Evolutionary conservation across 2,329 filamentous ascomycete species (phyloP).

Genomic region (Ceratocystiopsis brevicomis): DNA sequence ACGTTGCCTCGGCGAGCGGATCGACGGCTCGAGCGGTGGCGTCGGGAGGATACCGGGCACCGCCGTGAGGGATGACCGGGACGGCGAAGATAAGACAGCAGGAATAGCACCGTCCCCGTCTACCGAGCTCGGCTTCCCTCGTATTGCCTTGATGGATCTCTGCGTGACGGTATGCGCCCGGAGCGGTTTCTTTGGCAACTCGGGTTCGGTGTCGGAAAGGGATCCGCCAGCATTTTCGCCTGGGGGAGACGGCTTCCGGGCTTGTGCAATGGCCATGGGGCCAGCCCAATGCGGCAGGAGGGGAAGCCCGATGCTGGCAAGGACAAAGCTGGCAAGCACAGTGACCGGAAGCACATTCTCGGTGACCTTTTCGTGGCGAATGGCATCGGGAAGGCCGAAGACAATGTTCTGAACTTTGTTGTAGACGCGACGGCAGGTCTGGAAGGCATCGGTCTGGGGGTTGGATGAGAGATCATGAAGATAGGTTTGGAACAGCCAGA

Average conservation of each 20-base stretch:
- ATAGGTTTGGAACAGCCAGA: conserved; percentile 81
- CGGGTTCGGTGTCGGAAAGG: conserved; percentile 3
- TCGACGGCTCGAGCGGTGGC: conserved; percentile 1
- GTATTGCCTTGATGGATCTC: too few species aligned
- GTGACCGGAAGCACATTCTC: conserved; percentile 68
- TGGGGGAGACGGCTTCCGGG: conserved; percentile 49
- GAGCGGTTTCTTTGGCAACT: conserved; percentile 27
- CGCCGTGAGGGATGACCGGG: too few species aligned
- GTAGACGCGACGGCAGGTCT: conserved; percentile 66
- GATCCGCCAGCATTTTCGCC: conserved; percentile 28
- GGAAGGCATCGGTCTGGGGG: conserved; percentile 58
- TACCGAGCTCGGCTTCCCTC: too few species aligned
- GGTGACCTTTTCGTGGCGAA: conserved; percentile 54
- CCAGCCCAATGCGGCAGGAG: conserved; percentile 61
- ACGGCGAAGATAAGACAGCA: too few species aligned
- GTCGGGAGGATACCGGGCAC: conserved; percentile 3
- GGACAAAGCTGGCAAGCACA: conserved; percentile 60
- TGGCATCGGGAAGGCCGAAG: conserved; percentile 54
- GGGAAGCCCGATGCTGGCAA: conserved; percentile 58
- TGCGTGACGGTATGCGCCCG: conserved; percentile 49
- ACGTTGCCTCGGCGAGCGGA: conserved; percentile 3
- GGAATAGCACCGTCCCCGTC: too few species aligned
- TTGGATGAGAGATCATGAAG: conserved; percentile 61
- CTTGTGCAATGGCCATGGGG: conserved; percentile 64
- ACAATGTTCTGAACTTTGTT: conserved; percentile 81